phyloP scores from a whole-genome alignment of 148 eudicot species.

The Cornus florida region DNA sequence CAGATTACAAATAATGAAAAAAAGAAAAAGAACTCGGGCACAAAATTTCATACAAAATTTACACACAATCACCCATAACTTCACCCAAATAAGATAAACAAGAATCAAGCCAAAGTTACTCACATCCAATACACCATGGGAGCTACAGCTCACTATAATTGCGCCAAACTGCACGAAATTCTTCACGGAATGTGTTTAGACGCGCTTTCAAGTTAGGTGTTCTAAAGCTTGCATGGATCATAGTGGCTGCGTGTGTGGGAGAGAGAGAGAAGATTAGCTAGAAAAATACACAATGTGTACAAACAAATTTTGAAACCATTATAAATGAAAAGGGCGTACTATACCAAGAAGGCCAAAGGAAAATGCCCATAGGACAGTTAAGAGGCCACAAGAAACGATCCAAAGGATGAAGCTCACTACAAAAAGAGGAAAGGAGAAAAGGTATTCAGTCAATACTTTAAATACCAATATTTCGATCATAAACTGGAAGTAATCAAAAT shows the following conservation, averaged over 20 bases:
- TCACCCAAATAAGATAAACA: not conserved
- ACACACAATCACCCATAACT: not conserved
- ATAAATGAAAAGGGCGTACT: not conserved
- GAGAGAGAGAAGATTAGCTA: conserved; percentile 12
- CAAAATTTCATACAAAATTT: not conserved
- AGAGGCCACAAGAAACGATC: conserved; percentile 85
- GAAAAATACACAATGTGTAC: not conserved
- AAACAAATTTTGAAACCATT: not conserved
- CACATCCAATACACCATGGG: conserved; percentile 28
- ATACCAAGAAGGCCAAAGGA: conserved; percentile 74
- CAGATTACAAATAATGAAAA: not conserved
- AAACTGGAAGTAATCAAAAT: not conserved
- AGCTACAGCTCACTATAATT: conserved; percentile 88
- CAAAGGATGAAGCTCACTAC: conserved; percentile 82
- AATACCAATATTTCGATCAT: not conserved
- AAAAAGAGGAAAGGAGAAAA: conserved; percentile 17
- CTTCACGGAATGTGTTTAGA: conserved; percentile 93
- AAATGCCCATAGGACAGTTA: conserved; percentile 78
- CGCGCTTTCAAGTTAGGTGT: conserved; percentile 98
- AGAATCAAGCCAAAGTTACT: conserved; percentile 21
- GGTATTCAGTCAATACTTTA: not conserved
- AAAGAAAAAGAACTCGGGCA: not conserved
- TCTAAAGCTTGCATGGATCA: conserved; percentile 91
- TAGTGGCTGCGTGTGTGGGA: conserved; percentile 52
- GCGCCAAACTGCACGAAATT: conserved; percentile 99